Percentiles rank a stretch among this genome's conserved stretches.
Evolutionary conservation across 2,329 filamentous ascomycete species (phyloP).

Genomic region (Fusarium caatingaense): DNA sequence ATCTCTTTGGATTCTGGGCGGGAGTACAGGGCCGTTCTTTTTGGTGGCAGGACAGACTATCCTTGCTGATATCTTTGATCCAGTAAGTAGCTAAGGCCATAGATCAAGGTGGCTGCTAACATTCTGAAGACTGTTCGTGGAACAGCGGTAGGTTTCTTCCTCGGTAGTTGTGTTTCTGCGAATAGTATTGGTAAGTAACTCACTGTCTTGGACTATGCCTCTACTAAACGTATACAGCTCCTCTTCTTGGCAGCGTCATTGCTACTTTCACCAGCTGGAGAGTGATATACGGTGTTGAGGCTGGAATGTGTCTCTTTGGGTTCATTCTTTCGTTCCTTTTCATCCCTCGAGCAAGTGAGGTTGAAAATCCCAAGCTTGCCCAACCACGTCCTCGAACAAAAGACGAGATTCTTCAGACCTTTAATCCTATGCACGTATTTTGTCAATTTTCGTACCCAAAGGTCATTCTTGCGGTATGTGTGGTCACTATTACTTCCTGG

Average conservation of each 20-base stretch:
- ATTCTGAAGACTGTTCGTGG: conserved; percentile 35
- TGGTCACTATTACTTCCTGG: accelerated
- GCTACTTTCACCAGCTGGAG: conserved; percentile 46
- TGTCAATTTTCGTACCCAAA: conserved; percentile 40
- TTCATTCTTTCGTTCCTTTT: conserved; percentile 42
- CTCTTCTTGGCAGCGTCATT: conserved; percentile 44
- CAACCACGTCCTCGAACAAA: conserved; percentile 23
- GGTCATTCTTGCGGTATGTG: conserved; percentile 40
- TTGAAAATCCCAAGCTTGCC: conserved; percentile 37
- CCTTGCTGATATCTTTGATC: conserved; percentile 44
- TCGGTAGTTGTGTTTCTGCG: conserved; percentile 43
- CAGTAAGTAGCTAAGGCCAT: conserved; percentile 5
- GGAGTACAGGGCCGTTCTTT: conserved; percentile 44
- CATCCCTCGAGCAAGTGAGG: conserved; percentile 39
- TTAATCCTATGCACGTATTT: conserved; percentile 46
- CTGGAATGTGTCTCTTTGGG: conserved; percentile 43
- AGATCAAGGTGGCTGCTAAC: not conserved
- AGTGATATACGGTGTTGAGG: conserved; percentile 45
- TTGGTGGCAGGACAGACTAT: conserved; percentile 45
- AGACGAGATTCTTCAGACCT: conserved; percentile 35
- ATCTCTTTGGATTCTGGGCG: conserved; percentile 41
- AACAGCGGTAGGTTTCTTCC: conserved; percentile 44
- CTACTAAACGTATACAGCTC: conserved; percentile 24
- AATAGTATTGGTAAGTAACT: conserved; percentile 41
- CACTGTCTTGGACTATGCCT: accelerated